Evolutionary conservation across 768 basidiomycete genomes (phyloP).

Genomic region (Lanmaoa pseudosensibilis): DNA sequence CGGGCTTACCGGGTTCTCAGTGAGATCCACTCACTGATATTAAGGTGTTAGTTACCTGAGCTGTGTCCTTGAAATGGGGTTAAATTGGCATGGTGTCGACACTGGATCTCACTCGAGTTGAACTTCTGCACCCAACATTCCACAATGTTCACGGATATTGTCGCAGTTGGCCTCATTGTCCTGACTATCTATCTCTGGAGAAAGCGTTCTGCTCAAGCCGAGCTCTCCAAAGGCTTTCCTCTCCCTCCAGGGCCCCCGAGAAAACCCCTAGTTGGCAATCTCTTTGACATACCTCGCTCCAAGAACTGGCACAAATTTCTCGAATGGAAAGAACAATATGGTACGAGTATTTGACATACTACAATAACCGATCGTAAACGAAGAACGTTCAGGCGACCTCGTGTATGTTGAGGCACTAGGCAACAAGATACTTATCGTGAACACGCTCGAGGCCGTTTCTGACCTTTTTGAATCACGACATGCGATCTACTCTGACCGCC

Average conservation of each 20-base stretch:
- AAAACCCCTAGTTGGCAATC: slow-evolving; percentile 2
- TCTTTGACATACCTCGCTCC: slow-evolving; percentile 9
- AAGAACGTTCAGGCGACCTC: slow-evolving; percentile 26
- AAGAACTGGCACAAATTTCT: slow-evolving; percentile 10
- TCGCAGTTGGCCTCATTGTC: neutral
- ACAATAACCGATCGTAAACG: neutral
- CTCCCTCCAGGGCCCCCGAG: slow-evolving; percentile 6
- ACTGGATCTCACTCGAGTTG: too few species aligned
- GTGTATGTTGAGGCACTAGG: slow-evolving; percentile 31
- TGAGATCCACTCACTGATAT: too few species aligned
- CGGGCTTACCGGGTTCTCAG: too few species aligned
- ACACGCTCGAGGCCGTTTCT: slow-evolving; percentile 25
- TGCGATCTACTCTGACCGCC: slow-evolving; percentile 32
- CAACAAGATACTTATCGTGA: slow-evolving; percentile 30
- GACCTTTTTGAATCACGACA: slow-evolving; percentile 33
- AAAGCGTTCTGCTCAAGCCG: neutral
- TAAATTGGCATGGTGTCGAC: too few species aligned
- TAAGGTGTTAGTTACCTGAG: too few species aligned
- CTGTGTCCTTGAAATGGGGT: too few species aligned
- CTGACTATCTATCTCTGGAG: slow-evolving; percentile 5
- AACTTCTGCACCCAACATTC: too few species aligned
- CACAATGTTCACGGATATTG: neutral
- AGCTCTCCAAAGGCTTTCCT: slow-evolving; percentile 7
- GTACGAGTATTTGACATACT: neutral
- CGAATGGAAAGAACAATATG: slow-evolving; percentile 10